phyloP scores from a whole-genome alignment of 129 eudicot species.

The Helianthus annuus region DNA sequence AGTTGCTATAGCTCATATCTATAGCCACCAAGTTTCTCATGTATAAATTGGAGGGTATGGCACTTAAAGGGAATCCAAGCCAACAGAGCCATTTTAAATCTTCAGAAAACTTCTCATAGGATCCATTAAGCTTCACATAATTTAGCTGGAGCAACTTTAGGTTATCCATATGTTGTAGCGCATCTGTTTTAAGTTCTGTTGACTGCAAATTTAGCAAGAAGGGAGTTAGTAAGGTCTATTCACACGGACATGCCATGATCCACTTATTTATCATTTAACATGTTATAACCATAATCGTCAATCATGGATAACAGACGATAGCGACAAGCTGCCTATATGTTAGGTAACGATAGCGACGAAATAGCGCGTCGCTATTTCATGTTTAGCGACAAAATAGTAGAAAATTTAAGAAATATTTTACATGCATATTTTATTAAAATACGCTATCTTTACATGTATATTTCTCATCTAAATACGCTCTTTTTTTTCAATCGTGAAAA shows the following conservation, averaged over 20 bases:
- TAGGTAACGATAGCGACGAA: too few species aligned
- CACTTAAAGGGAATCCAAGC: not conserved
- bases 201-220: constrained; percentile 2
- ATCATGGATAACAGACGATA: too few species aligned
- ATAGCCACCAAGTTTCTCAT: constrained; percentile 16
- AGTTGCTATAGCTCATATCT: constrained; percentile 17
- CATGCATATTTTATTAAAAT: too few species aligned
- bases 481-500: too few species aligned
- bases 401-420: too few species aligned
- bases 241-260: not conserved
- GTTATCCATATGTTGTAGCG: not conserved
- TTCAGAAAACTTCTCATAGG: not conserved
- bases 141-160: constrained; percentile 11
- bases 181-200: not conserved
- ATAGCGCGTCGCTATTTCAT: too few species aligned
- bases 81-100: constrained; percentile 14
- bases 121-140: not conserved
- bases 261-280: not conserved
- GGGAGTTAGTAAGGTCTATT: not conserved
- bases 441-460: too few species aligned
- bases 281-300: not conserved
- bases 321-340: too few species aligned
- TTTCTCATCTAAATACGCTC: too few species aligned
- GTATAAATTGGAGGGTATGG: constrained; percentile 2
- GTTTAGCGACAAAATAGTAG: too few species aligned